Evolutionary conservation across 345 rosid species (phyloP), one percentile per base, ranked within the genome.

Genomic region (Corchorus capsularis): DNA sequence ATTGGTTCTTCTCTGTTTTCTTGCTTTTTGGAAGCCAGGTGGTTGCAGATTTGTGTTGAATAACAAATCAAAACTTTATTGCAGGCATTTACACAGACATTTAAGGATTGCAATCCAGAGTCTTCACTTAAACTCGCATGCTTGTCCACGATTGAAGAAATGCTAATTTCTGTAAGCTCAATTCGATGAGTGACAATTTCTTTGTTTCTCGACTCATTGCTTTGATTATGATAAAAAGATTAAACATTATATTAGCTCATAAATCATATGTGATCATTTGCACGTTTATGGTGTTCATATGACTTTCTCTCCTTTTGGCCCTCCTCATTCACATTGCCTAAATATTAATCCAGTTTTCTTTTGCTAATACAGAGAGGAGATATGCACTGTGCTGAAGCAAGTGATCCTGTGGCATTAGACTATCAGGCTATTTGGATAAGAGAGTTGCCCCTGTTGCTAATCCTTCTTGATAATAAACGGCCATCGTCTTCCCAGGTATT

Each of bases 21-120:
- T 61, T 11, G 9, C 41, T 22, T 27, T 20, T 73, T 63, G 13
- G 22, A 15, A 43, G 73, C 73, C 72, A 46, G 22, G 43, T 73
- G 32, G 35, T 46, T 80, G 43, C 34, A 50, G 22, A 41, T 60
- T 35, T 70, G 46, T 73, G 49, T 9, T 77, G 11, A 32, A 50
- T 69, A 71, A 56, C 59, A 16, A 19, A 66, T 81, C 35, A 76
- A 53, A 46, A 50, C 63, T 72, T 54, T 59, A 53, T 80, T 83
- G 74, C 93, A 93, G 99, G 97, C 97, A 69, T 96, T 96, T 85
- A 92, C 93, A 14, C 59, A 17, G 77, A 79, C 93, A 75, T 93
- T 91, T 81, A 86, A 69, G 79, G 79, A 77, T 69, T 92, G 94
- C 81, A 82, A 82, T 77, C 90, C 91, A 49, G 91, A 82, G 65